phyloP scores from a whole-genome alignment of 345 rosid genomes.

The Gossypium raimondii region DNA sequence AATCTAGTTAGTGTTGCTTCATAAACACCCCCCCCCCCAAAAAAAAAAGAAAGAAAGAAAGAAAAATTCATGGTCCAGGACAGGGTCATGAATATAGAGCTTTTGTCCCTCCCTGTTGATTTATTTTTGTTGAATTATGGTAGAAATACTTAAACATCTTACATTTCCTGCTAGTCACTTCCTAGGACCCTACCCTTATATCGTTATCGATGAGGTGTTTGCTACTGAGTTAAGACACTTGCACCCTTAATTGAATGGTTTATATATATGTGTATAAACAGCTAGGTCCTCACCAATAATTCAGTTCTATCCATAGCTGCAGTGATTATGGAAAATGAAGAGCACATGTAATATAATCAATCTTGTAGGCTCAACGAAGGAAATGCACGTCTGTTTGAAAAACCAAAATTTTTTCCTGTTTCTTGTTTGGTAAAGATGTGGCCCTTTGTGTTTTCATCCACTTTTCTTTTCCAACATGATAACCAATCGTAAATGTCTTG shows the following conservation, averaged over 20 bases:
- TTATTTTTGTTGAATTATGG: neutral
- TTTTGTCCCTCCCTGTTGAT: constrained; percentile 1
- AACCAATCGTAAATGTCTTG: too few relatives aligned
- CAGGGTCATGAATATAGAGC: neutral
- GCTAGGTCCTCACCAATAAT: constrained; percentile 24
- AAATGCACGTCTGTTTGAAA: constrained; percentile 5
- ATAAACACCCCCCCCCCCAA: neutral
- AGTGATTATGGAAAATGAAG: constrained; percentile 12
- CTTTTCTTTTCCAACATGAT: neutral
- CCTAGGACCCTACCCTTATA: constrained; percentile 5
- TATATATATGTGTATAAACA: neutral
- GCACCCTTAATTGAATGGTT: constrained; percentile 17
- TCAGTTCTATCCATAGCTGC: constrained; percentile 8
- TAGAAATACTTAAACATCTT: neutral
- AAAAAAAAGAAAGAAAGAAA: neutral
- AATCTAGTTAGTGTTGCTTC: neutral
- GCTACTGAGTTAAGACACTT: neutral
- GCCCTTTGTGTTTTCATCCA: neutral
- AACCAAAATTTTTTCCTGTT: neutral
- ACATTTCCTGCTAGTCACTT: neutral
- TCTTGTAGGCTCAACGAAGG: constrained; percentile 19
- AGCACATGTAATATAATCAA: constrained; percentile 25
- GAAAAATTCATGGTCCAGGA: neutral
- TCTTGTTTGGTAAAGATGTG: constrained; percentile 14
- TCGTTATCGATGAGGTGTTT: constrained; percentile 3